phyloP scores from a whole-genome alignment of 441 rosid genomes.

The Oxalis stricta region DNA sequence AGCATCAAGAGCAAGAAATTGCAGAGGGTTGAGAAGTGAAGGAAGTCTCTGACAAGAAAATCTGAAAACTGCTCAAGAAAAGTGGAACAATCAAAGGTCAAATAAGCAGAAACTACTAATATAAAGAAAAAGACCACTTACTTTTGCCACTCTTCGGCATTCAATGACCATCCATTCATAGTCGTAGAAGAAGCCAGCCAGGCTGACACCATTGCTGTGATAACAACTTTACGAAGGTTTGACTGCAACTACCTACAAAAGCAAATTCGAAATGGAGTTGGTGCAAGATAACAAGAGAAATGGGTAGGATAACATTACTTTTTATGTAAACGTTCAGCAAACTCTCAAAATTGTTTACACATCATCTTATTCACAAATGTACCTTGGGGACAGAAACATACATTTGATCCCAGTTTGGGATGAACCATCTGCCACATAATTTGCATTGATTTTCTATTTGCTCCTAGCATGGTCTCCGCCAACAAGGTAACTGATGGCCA shows the following conservation, averaged over 20 bases:
- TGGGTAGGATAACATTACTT: not conserved
- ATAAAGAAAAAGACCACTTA: constrained; percentile 21
- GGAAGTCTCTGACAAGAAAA: too few species aligned
- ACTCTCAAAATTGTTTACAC: not conserved
- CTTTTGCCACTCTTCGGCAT: constrained; percentile 76
- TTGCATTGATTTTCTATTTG: constrained; percentile 72
- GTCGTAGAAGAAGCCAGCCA: constrained; percentile 93
- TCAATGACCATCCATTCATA: constrained; percentile 36
- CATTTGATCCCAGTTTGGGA: constrained; percentile 81
- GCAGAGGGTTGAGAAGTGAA: not conserved
- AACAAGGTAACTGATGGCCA: constrained; percentile 73
- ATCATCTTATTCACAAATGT: not conserved
- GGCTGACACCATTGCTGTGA: constrained; percentile 69
- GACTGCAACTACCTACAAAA: constrained; percentile 50
- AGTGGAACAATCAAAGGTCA: not conserved
- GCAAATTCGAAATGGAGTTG: not conserved
- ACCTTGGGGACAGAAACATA: constrained; percentile 16
- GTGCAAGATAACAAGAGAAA: not conserved
- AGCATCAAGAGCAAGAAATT: not conserved
- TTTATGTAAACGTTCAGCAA: not conserved
- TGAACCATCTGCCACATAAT: constrained; percentile 86
- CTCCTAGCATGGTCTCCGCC: constrained; percentile 56
- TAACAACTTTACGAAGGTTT: constrained; percentile 44
- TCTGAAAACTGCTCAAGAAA: not conserved
- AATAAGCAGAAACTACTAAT: not conserved